A percentile compares a stretch with the other conserved stretches of the same genome.
phyloP scores from a whole-genome alignment of 495 filamentous ascomycete genomes.

The Penicillium subrubescens region DNA sequence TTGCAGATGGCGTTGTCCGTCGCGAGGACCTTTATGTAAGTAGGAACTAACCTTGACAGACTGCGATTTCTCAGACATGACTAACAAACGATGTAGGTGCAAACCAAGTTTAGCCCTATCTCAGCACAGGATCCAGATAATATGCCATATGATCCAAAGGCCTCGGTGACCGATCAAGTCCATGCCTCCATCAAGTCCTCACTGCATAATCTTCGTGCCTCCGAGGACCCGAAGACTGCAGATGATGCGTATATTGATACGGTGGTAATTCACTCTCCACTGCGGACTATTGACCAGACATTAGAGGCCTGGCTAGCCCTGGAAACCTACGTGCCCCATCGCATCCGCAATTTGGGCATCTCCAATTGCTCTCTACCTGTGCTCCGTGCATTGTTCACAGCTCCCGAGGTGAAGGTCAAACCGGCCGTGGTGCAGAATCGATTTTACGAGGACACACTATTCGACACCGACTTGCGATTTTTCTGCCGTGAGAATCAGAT shows the following conservation, averaged over 20 bases:
- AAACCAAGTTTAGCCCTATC: constrained; percentile 77
- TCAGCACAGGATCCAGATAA: constrained; percentile 60
- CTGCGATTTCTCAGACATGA: neutral
- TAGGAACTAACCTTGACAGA: neutral
- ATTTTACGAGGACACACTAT: constrained; percentile 61
- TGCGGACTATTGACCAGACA: constrained; percentile 58
- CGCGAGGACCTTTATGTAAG: constrained; percentile 65
- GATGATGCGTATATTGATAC: constrained; percentile 67
- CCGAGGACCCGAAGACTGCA: constrained; percentile 28
- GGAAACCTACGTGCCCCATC: constrained; percentile 63
- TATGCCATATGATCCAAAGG: constrained; percentile 60
- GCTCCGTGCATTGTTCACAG: constrained; percentile 53
- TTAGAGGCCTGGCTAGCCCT: constrained; percentile 65
- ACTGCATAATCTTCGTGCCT: constrained; percentile 60
- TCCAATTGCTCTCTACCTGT: constrained; percentile 63
- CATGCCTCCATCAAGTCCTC: constrained; percentile 66
- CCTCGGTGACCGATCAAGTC: constrained; percentile 60
- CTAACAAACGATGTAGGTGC: constrained; percentile 52
- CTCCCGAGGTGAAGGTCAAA: constrained; percentile 46
- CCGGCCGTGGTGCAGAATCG: constrained; percentile 76
- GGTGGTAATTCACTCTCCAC: constrained; percentile 71
- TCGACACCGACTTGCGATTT: constrained; percentile 60
- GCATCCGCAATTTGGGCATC: constrained; percentile 69
- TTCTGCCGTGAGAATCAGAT: constrained; percentile 64
- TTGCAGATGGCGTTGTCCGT: constrained; percentile 57